A percentile compares a stretch with the other conserved stretches of the same genome.
These are phyloP conservation scores for Pleurostoma richardsiae DNA, from an alignment of 2,329 filamentous ascomycete genomes.

Conservation along the genomic window DNA sequence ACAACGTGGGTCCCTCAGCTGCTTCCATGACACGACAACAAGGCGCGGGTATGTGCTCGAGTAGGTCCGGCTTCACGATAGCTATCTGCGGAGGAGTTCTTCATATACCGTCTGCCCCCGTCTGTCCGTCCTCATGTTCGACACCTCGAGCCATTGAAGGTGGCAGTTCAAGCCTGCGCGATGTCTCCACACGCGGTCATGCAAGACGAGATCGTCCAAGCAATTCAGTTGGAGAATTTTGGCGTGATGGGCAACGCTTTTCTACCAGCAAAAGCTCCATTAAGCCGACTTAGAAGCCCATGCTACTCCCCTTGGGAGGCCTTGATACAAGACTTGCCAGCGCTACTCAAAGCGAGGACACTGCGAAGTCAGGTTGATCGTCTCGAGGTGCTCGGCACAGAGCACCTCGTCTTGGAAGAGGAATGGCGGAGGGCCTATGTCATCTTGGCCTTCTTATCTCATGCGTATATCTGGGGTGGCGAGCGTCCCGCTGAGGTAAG, in stretches of 20 bases:
- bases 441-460: slow-evolving; percentile 72
- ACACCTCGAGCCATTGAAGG: too few relatives aligned
- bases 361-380: slow-evolving; percentile 58
- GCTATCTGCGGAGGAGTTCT: too few relatives aligned
- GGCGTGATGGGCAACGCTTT: slow-evolving; percentile 61
- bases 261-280: slow-evolving; percentile 65
- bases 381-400: slow-evolving; percentile 66
- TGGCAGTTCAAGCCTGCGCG: background rate
- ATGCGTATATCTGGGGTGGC: slow-evolving; percentile 88
- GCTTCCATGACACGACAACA: too few relatives aligned
- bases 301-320: slow-evolving; percentile 82
- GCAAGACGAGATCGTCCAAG: slow-evolving; percentile 13
- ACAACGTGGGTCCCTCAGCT: too few relatives aligned
- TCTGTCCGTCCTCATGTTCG: too few relatives aligned
- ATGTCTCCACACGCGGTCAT: slow-evolving; percentile 39
- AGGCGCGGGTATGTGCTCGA: too few relatives aligned
- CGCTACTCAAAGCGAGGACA: slow-evolving; percentile 57
- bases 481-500: slow-evolving; percentile 66
- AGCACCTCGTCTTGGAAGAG: slow-evolving; percentile 54
- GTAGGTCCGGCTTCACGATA: too few relatives aligned
- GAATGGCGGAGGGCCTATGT: slow-evolving; percentile 83
- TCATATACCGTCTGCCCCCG: too few relatives aligned
- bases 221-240: slow-evolving; percentile 19
- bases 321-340: slow-evolving; percentile 62
- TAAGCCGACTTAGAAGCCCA: slow-evolving; percentile 56